Percentiles rank a stretch among this genome's conserved stretches.
Conservation (phyloP, 23 red algal genomes). For the Gracilaria caudata region DNA sequence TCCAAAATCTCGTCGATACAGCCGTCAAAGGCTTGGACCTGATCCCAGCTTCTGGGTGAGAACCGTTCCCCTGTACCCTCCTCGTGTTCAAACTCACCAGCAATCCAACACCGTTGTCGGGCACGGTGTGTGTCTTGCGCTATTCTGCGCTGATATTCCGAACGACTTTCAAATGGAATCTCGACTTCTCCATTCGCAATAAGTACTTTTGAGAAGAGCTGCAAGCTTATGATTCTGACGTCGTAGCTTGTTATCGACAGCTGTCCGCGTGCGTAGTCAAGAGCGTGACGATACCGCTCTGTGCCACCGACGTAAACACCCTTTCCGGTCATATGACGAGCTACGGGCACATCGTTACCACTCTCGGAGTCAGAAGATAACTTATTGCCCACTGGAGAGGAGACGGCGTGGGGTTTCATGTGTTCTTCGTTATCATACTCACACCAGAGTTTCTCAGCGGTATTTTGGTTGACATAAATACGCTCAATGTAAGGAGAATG, state of each 20-base stretch:
- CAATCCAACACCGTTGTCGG: conserved; percentile 10
- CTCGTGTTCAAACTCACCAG: conserved; percentile 1
- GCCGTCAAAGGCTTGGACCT: not conserved
- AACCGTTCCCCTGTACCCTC: not conserved
- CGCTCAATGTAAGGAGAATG: not conserved
- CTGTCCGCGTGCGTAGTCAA: not conserved
- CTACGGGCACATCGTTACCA: too few species aligned
- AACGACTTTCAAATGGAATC: not conserved
- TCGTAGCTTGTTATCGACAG: conserved; percentile 8
- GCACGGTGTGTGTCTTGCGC: not conserved
- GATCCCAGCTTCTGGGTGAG: not conserved
- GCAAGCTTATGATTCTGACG: not conserved
- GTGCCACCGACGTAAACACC: not conserved
- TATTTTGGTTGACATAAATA: not conserved
- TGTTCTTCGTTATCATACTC: too few species aligned
- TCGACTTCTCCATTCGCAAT: not conserved
- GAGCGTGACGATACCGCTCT: not conserved
- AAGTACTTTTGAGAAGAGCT: not conserved
- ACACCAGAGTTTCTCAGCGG: not conserved
- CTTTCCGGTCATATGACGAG: not conserved
- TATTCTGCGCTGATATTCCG: not conserved
- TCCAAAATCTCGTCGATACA: not conserved
- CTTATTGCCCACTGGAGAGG: too few species aligned
- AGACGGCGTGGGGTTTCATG: too few species aligned
- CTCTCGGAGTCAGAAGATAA: too few species aligned